Evolutionary conservation across 2,329 filamentous ascomycete species (phyloP).

Genomic region (Claviceps fusiformis): DNA sequence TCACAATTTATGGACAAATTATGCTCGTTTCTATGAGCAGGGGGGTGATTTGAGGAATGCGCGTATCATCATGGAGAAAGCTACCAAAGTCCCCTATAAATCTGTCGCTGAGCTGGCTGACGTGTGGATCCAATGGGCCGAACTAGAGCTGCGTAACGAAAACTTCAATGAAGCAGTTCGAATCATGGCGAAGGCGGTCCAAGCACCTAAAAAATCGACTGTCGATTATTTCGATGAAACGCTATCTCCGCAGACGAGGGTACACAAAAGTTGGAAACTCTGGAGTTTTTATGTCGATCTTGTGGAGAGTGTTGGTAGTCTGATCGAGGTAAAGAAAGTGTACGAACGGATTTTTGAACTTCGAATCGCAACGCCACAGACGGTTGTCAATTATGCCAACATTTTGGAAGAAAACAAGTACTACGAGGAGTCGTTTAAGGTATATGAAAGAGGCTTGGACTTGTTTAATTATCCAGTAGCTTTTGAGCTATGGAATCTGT

Average conservation of each 20-base stretch:
- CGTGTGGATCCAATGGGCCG: slow-evolving; percentile 98
- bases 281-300: slow-evolving; percentile 99
- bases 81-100: slow-evolving; percentile 94
- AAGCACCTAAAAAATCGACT: slow-evolving; percentile 91
- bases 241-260: slow-evolving; percentile 82
- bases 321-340: slow-evolving; percentile 86
- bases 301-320: slow-evolving; percentile 80
- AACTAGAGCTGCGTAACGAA: slow-evolving; percentile 91
- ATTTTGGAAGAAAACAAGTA: slow-evolving; percentile 89
- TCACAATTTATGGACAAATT: slow-evolving; percentile 90
- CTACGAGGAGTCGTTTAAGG: slow-evolving; percentile 94
- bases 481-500: slow-evolving; percentile 97
- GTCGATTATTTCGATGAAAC: slow-evolving; percentile 99
- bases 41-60: slow-evolving; percentile 75
- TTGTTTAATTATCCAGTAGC: slow-evolving; percentile 98
- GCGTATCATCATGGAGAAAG: slow-evolving; percentile 91
- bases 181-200: slow-evolving; percentile 94
- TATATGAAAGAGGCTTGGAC: slow-evolving; percentile 90
- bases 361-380: slow-evolving; percentile 93
- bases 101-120: slow-evolving; percentile 94
- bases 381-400: slow-evolving; percentile 96
- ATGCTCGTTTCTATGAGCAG: slow-evolving; percentile 91
- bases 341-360: slow-evolving; percentile 98
- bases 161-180: slow-evolving; percentile 90
- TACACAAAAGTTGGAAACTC: slow-evolving; percentile 98